These are phyloP conservation scores for Ensete ventricosum DNA, from an alignment of 176 grass and related monocot species.

Conservation along the genomic window DNA sequence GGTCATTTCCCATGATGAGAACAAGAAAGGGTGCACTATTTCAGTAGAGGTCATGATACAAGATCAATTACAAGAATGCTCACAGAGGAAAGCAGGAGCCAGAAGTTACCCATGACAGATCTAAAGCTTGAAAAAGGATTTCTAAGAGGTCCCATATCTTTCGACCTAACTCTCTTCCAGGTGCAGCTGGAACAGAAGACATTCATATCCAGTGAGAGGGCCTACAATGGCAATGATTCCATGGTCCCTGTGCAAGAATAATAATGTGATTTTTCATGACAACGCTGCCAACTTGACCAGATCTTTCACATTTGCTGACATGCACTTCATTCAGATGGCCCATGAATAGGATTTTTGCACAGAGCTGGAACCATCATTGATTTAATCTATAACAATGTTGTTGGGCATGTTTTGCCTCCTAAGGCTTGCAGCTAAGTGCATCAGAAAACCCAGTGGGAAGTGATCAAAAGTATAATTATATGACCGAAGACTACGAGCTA, in stretches of 20 bases:
- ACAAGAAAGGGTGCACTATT: constrained; percentile 40
- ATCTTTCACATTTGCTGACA: constrained; percentile 41
- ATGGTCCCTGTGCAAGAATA: constrained; percentile 40
- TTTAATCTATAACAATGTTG: too few species aligned
- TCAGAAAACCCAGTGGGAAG: too few species aligned
- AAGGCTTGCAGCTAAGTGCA: too few species aligned
- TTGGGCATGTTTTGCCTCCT: too few species aligned
- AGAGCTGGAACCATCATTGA: constrained; percentile 14
- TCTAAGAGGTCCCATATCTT: constrained; percentile 58
- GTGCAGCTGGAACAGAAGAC: constrained; percentile 43
- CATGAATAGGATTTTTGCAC: background rate
- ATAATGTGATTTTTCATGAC: constrained; percentile 50
- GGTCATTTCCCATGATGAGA: constrained; percentile 59
- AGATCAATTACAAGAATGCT: constrained; percentile 36
- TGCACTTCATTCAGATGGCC: constrained; percentile 15
- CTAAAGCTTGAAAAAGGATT: constrained; percentile 39
- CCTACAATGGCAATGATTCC: constrained; percentile 19
- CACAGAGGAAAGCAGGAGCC: constrained; percentile 57
- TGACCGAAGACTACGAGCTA: too few species aligned
- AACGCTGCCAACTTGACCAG: constrained; percentile 36
- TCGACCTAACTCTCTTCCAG: constrained; percentile 51
- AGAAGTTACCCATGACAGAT: constrained; percentile 55
- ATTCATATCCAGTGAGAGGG: background rate
- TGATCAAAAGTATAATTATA: too few species aligned
- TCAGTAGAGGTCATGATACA: constrained; percentile 35